A percentile compares a stretch with the other conserved stretches of the same genome.
Evolutionary conservation across 2,329 filamentous ascomycete species (phyloP).

Genomic region (Exophiala sp.): DNA sequence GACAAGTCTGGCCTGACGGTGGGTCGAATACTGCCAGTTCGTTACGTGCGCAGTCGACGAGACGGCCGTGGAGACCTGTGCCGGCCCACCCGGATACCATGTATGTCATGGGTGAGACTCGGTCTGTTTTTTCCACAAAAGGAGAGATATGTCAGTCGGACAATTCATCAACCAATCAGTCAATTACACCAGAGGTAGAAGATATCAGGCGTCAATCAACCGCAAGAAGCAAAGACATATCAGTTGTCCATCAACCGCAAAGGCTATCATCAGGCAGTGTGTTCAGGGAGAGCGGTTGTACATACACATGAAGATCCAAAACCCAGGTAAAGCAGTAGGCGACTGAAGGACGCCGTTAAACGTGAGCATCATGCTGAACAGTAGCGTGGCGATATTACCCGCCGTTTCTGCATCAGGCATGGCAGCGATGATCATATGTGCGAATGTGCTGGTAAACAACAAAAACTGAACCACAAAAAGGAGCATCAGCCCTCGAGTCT

Average conservation of each 20-base stretch:
- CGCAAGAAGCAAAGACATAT: too few relatives aligned
- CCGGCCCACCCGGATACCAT: conserved; percentile 66
- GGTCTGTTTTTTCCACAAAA: conserved; percentile 63
- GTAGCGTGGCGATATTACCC: conserved; percentile 67
- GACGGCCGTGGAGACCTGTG: conserved; percentile 60
- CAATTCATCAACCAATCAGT: too few relatives aligned
- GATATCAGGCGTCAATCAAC: too few relatives aligned
- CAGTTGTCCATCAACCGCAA: too few relatives aligned
- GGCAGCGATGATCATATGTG: conserved; percentile 73
- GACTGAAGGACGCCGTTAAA: conserved; percentile 67
- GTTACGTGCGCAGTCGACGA: conserved; percentile 60
- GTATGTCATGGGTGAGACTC: conserved; percentile 74
- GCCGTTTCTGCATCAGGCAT: conserved; percentile 62
- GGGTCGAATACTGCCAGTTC: conserved; percentile 52
- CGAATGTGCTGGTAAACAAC: conserved; percentile 66
- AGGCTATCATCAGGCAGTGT: conserved; percentile 46
- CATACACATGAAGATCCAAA: conserved; percentile 57
- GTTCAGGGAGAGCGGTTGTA: not conserved
- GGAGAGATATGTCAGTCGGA: too few relatives aligned
- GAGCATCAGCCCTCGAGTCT: conserved; percentile 33
- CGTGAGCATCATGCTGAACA: conserved; percentile 66
- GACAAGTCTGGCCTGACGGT: conserved; percentile 55
- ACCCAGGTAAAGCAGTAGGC: conserved; percentile 54
- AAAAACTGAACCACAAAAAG: conserved; percentile 70
- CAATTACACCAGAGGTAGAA: too few relatives aligned